Evolutionary conservation across 495 filamentous ascomycete species (phyloP), one percentile per base, ranked within the genome.

Genomic region (Penicillium desertorum): DNA sequence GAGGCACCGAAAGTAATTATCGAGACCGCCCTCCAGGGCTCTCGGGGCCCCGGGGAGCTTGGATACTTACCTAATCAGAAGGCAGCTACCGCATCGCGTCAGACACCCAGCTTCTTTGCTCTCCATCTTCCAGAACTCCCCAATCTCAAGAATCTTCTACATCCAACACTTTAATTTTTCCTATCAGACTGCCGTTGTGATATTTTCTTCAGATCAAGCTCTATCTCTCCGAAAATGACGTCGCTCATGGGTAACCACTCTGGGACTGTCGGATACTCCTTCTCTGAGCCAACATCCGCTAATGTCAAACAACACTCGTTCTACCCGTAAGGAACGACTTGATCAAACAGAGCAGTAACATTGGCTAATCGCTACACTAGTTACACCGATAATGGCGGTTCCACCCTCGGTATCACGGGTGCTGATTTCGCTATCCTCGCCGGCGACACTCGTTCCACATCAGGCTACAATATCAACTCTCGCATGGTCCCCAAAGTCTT

Each of bases 401-500:
- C 91, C 50, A 97, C 94, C 29, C 84, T 98, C 56, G 94, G 94
- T 67, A 98, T 98, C 72, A 86, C 89, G 34, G 94, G 94, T 63
- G 85, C 86, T 68, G 88, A 94, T 76, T 98, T 98, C 80, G 81
- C 91, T 54, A 92, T 98, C 73, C 82, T 98, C 69, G 94, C 94
- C 44, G 94, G 94, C 72, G 94, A 98, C 76, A 98, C 94, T 56
- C 89, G 94, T 62, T 88, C 89, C 56, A 96, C 93, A 44, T 86
- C 87, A 41, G 94, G 94, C 70, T 98, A 98, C 85, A 98, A 88
- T 81, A 98, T 98, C 84, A 96, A 98, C 80, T 90, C 92, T 27
- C 88, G 94, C 50, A 91, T 88, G 77, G 82, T 88, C 36, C 93
- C 92, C 34, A 98, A 98, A 73, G 88, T 98, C 39, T 98, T 95